Evolutionary conservation across 2,329 filamentous ascomycete species (phyloP), one percentile per base, ranked within the genome.

Genomic region (Colletotrichum sp.): DNA sequence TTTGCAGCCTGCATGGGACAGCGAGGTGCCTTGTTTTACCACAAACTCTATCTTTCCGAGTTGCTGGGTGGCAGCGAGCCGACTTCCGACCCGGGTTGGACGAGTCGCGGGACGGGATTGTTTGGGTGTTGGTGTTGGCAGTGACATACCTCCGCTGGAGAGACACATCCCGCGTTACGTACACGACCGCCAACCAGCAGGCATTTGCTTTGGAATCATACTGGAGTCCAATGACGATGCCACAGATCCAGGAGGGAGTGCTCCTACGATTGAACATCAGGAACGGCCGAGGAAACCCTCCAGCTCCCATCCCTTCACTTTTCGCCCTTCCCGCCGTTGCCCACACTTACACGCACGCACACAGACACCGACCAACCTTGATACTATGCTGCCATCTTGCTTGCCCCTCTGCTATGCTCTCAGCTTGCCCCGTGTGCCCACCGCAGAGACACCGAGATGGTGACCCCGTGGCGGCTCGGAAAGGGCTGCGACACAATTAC

Each of bases 31-130:
- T 73, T 75, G 73, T 75, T 75, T 75, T 75, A 65, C 48, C 25
- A 61, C 44, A 73, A 75, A 75, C 73, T 75, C 73, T 69, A 75
- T 75, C 73, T 75, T 65, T 64, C 69, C 70, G 64, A 72, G 59
- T 57, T 73, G 57, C 59, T 71, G 68, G 55, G 55, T 68, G 70
- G 69, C 57, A 64, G 73, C 59, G 70, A 75, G 70, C 73, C 70
- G 73, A 73, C 73, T 68, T 68, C 73, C 73, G 73, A 75, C 69
- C 73, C 69, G 70, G 73, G 55, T 64, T 65, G 52, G 70, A 68
- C 70, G 64, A 75, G 63, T 73, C 73, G 73, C 34, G 69, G 68
- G 61, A 68, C 67, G 55, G 30, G 55, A 48, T 60, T 61, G 68
- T 28, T 25, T 22, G 22, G 30, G 68, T 5, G 70, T 63, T 74